Evolutionary conservation across 164 flowering plant species (phyloP), one percentile per base, ranked within the genome.

Genomic region (Dillenia suffruticosa): DNA sequence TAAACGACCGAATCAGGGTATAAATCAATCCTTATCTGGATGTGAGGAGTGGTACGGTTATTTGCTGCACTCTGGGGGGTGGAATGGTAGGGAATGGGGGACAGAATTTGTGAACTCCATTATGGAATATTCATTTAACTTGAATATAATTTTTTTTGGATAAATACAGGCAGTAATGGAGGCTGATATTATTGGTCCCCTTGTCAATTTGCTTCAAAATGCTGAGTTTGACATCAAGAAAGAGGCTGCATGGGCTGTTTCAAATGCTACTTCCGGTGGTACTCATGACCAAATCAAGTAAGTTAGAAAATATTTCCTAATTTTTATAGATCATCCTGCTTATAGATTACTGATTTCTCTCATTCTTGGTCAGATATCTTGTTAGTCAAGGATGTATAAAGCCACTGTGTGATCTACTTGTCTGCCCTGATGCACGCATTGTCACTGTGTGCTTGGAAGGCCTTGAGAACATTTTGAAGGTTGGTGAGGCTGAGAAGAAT

Each of bases 191-290:
- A 68, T 82, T 48, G 80, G 60, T 9, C 84, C 89, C 2, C 77
- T 84, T 26, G 77, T 82, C 56, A 49, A 68, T 51, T 68, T 84
- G 46, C 86, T 84, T 58, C 84, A 75, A 75, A 78, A 72, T 78
- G 86, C 86, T 45, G 88, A 84, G 63, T 84, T 84, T 70, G 88
- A 84, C 52, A 80, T 84, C 2, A 84, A 81, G 71, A 84, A 81
- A 58, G 85, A 84, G 71, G 85, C 88, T 63, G 88, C 88, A 1
- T 81, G 88, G 88, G 88, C 85, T 43, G 76, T 83, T 56, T 83
- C 87, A 61, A 83, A 83, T 74, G 88, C 85, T 10, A 77, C 86
- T 9, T 81, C 86, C 66, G 86, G 86, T 56, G 88, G 88, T 32
- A 61, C 76, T 15, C 78, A 70, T 64, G 88, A 84, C 3, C 88